Base-by-base conservation (phyloP, 1,284 basidiomycete species). In the Pyrrhoderma lamaoense region DNA sequence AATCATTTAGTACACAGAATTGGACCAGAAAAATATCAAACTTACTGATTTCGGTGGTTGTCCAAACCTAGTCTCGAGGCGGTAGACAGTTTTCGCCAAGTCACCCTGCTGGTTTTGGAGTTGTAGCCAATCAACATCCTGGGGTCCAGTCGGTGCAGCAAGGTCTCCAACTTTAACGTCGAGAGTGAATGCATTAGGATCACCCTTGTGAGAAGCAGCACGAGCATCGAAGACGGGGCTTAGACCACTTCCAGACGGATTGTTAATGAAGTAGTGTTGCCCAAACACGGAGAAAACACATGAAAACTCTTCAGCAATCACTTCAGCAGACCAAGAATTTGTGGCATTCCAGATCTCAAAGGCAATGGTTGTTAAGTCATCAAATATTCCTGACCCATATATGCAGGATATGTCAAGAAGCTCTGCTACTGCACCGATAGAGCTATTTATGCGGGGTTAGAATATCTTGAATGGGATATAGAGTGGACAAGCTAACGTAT, bases 361-460 rank as follows among this genome's bases (percentile, higher is more conserved):
- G 2, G 72, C 70, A 34, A 62, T 58, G 54, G 73, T 68, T 42
- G 74, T 68, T 42, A 77, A 62, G 9, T 62, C 61, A 42, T 65
- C 56, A 61, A 76, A 75, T 11, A 62, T 51, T 14, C 68, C 56
- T 5, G 65, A 65, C 44, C 63, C 65, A 56, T 68, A 68, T 36
- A 77, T 57, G 67, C 82, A 83, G 1, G 76, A 77, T 39, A 75
- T 68, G 61, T 86, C 82, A 61, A 79, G 76, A 3, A 85, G 62
- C 53, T 75, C 70, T 1, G 77, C 79, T 25, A 79, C 63, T 16
- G 80, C 79, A n/a, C 79, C 79, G 36, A 66, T 56, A 50, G 61
- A 63, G 31, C 66, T 69, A 40, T 19, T 8, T 50, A 11, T 18
- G 39, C 21, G 54, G 37, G 23, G 22, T 31, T n/a, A 25, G 48